Percentiles rank a stretch among this genome's conserved stretches.
phyloP scores from a whole-genome alignment of 2,329 filamentous ascomycete species.

The Colletotrichum liriopes region DNA sequence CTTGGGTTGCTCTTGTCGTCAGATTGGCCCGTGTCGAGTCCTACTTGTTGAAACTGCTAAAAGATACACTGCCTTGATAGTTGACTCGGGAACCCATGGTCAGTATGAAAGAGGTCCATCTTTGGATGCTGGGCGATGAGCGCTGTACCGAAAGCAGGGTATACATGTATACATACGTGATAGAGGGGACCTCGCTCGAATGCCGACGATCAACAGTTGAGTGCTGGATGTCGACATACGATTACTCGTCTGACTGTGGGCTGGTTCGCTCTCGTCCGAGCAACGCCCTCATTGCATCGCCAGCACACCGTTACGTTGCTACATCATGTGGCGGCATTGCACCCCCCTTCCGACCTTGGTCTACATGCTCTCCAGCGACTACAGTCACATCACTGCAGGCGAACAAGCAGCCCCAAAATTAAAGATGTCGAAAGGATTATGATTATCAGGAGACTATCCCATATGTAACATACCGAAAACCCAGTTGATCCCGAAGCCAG shows the following conservation, averaged over 20 bases:
- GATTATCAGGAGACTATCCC: constrained; percentile 44
- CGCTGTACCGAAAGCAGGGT: neutral
- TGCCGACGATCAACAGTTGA: neutral
- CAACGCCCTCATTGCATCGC: neutral
- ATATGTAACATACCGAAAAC: constrained; percentile 39
- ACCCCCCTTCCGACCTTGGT: neutral
- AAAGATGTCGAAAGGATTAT: constrained; percentile 39
- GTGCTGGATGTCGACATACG: neutral
- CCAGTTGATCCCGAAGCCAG: constrained; percentile 30
- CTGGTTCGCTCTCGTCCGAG: neutral
- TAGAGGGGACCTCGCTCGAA: neutral
- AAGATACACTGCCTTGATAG: too few species aligned
- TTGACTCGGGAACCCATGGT: too few species aligned
- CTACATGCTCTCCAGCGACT: neutral
- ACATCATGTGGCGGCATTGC: neutral
- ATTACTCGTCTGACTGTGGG: too few species aligned
- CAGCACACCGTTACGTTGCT: neutral
- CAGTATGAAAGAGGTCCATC: too few species aligned
- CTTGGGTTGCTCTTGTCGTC: too few species aligned
- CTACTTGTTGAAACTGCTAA: too few species aligned
- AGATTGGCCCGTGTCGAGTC: too few species aligned
- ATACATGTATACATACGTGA: too few species aligned
- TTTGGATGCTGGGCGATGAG: neutral
- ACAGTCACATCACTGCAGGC: neutral
- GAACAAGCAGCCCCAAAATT: neutral